Base-by-base conservation (phyloP, 2,329 filamentous ascomycete species). In the Talaromyces piceae region DNA sequence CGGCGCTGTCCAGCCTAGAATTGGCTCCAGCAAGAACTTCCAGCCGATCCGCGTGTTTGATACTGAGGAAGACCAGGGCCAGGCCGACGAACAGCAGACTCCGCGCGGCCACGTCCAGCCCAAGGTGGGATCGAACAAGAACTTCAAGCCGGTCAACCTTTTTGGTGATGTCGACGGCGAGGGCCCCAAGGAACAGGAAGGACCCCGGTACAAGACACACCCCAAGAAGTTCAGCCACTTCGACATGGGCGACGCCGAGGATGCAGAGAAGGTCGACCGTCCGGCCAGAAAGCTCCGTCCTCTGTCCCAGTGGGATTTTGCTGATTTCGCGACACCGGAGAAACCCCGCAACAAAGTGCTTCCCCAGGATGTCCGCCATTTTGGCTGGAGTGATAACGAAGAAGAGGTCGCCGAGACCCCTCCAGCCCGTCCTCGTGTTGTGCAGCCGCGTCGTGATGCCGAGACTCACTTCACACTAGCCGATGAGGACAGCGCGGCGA, bases 381-480 rank as follows among this genome's bases (percentile, higher is more conserved):
- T 84, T 65, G 79, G 76, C 54, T 94, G 88, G 82, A 86, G 84
- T 59, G 83, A 85, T 45, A 84, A 90, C 54, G 80, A 86, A 57
- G 74, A 60, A 16, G 63, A 65, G 6, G 49, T 53, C 20, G 45
- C 55, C 7, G 59, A 65, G 22, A 63, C 67, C 5, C 69, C 70
- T 0, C 64, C 65, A 9, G 81, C 64, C 73, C 83, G 55, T 6
- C 77, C 81, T 12, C 75, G 79, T 28, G 76, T 81, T 31, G 73
- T 77, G 60, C 86, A 86, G 65, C 78, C 86, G 31, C 87, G 91
- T 54, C 87, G 83, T 39, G 88, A 94, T 61, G 84, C 86, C 16
- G 83, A 91, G 63, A 73, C 83, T 1, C 89, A 97, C 68, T 96
- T 95, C 63, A 83, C 93, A 55, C 80, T 96, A 61, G 76, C 81